Base-by-base conservation (phyloP, 2,329 filamentous ascomycete species). In the Verticillium tricorpus region DNA sequence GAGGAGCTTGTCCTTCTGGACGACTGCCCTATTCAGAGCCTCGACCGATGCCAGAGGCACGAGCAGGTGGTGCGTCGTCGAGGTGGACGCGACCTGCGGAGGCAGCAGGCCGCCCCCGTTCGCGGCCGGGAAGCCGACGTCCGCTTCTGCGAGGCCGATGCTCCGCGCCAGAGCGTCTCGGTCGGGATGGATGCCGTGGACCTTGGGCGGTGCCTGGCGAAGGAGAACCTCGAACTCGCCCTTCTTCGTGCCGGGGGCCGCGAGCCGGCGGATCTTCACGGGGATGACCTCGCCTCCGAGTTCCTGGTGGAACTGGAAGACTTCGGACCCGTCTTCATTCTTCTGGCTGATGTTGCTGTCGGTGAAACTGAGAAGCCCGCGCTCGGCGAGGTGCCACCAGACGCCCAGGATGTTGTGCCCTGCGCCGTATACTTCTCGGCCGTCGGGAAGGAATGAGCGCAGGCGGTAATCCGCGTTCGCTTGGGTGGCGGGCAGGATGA, bases 331-430 rank as follows among this genome's bases (percentile, higher is more conserved):
- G 28, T 35, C 62, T 39, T 22, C n/a, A 1, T 28, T n/a, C 19
- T 12, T 28, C 50, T 59, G 40, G 31, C 32, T n/a, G 37, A 32
- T 5, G 15, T 7, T 3, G 45, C 56, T 12, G 52, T 56, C 2
- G 60, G 40, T 40, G 37, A 68, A 63, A 45, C 63, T 62, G 14
- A 67, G 50, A 1, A 59, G 55, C 8, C 64, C 62, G 5, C 22
- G 45, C 1, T 67, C 37, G 7, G 66, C 66, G 1, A 68, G 61
- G 31, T 64, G 62, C 66, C 67, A 69, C 67, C 66, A 69, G n/a
- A 54, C 65, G 2, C 66, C 67, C 2, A 69, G 54, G 56, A 69
- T 69, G 57, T 69, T 69, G 58, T 69, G 67, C 0, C 67, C 65
- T 2, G 67, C 61, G 6, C 66, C 66, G 57, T 67, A 65, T 2